Evolutionary conservation across 2,329 filamentous ascomycete species (phyloP).

Genomic region (Colletotrichum caudatum): DNA sequence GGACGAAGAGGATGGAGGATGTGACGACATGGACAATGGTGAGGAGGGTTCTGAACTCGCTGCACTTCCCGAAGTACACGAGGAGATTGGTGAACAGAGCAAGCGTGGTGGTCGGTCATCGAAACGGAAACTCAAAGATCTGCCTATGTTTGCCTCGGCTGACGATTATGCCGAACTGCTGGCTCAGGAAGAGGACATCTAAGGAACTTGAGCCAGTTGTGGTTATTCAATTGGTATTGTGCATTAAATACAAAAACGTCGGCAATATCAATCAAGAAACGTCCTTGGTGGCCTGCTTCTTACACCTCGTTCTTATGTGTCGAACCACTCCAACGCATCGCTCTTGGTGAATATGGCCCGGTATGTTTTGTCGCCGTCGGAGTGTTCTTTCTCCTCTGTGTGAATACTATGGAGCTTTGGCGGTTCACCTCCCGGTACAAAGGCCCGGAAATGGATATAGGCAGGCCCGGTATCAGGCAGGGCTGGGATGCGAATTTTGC

Average conservation of each 20-base stretch:
- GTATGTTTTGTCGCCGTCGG: slow-evolving; percentile 57
- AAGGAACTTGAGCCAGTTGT: background rate
- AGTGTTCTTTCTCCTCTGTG: slow-evolving; percentile 58
- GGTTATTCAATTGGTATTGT: background rate
- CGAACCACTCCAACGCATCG: slow-evolving; percentile 66
- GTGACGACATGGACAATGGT: slow-evolving; percentile 51
- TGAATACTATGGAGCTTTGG: slow-evolving; percentile 61
- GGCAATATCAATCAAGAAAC: background rate
- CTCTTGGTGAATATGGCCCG: slow-evolving; percentile 60
- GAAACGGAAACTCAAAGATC: slow-evolving; percentile 85
- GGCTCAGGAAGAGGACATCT: slow-evolving; percentile 73
- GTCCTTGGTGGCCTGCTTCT: too few species aligned
- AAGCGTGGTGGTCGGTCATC: slow-evolving; percentile 67
- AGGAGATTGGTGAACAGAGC: slow-evolving; percentile 52
- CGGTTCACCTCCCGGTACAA: slow-evolving; percentile 51
- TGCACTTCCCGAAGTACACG: background rate
- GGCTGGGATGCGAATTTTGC: slow-evolving; percentile 61
- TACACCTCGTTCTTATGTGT: slow-evolving; percentile 51
- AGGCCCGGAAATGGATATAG: slow-evolving; percentile 63
- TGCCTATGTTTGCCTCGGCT: slow-evolving; percentile 92
- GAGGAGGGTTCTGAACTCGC: slow-evolving; percentile 28
- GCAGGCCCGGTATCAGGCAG: slow-evolving; percentile 52
- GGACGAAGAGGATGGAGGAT: slow-evolving; percentile 68
- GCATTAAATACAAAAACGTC: background rate
- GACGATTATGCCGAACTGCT: slow-evolving; percentile 94